Base-by-base conservation (phyloP, 1,139 yeast genomes). In the Kluyveromyces sp. region DNA sequence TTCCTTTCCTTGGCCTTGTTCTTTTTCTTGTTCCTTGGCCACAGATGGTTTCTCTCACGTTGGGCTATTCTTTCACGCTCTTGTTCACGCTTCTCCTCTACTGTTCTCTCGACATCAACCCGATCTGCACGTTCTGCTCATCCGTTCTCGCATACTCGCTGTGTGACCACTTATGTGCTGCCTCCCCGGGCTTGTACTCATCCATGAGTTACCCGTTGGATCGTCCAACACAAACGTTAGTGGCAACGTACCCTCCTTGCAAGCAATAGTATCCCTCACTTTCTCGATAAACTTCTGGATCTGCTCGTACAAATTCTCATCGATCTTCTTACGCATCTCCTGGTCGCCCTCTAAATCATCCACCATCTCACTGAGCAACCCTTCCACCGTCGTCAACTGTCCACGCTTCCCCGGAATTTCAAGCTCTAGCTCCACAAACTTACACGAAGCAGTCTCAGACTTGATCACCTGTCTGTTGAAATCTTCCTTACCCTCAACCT, bases 161-260 rank as follows among this genome's bases (percentile, higher is more conserved):
- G 69, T 81, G 84, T 30, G 95, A 77, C 97, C 97, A 90, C 63
- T 89, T 88, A 67, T 88, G 96, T 45, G 85, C 72, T 8, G 96
- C 76, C 64, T 90, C 96, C 48, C 86, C 90, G 25, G 97, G 97
- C 49, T 78, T 68, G 62, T 77, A 89, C 64, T 89, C 96, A 94
- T 82, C 96, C 97, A 94, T 2, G 97, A 90, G 69, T 94, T 92
- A 25, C 99, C 99, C 0, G 97, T 79, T 33, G 98, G 97, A 67
- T 92, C 99, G 65, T 90, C 97, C 25, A 89, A 69, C 21, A 78
- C 73, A 45, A 94, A 76, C 0, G 95, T 86, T 52, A 92, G 64
- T 2, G 98, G 98, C 50, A 89, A 69, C 10, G 78, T 75, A 34
- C 77, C 79, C 47, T 77, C 77, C 48, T 81, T 81, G 48, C 88